Conservation (phyloP, 176 grass and related monocot genomes). For the Phyllostachys edulis region DNA sequence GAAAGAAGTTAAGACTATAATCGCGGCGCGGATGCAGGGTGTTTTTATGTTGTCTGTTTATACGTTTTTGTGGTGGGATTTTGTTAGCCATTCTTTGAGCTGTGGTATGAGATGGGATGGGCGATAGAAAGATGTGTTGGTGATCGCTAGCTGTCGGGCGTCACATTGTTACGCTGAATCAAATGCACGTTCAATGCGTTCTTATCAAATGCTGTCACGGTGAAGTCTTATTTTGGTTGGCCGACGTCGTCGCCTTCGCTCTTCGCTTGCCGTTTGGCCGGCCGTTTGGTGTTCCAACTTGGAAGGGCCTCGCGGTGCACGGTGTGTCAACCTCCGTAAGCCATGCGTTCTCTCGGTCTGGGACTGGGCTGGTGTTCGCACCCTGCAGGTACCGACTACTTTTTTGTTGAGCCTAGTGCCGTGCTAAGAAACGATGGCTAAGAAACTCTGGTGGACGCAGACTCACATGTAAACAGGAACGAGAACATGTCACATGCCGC, state of each 20-base stretch:
- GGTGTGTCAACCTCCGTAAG: too few species aligned
- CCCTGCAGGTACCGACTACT: too few species aligned
- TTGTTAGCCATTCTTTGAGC: constrained; percentile 37
- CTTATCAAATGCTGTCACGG: not conserved
- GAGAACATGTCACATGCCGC: not conserved
- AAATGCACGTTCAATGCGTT: not conserved
- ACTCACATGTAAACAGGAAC: not conserved
- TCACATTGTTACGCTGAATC: not conserved
- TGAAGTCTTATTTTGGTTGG: not conserved
- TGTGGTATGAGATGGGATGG: not conserved
- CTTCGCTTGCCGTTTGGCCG: not conserved
- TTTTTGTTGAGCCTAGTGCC: not conserved
- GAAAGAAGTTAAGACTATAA: not conserved
- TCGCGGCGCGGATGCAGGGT: not conserved
- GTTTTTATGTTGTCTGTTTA: not conserved
- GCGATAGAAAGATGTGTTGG: not conserved
- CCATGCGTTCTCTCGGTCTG: too few species aligned
- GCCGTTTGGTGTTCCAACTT: not conserved
- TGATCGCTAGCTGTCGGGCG: not conserved
- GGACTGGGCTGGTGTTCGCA: too few species aligned
- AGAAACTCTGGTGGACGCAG: not conserved
- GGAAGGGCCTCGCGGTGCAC: too few species aligned
- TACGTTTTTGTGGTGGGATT: constrained; percentile 36
- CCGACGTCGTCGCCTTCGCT: not conserved
- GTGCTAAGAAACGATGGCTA: not conserved